Evolutionary conservation across 2,329 filamentous ascomycete species (phyloP), one percentile per base, ranked within the genome.

Genomic region (Aspergillaceae sp.): DNA sequence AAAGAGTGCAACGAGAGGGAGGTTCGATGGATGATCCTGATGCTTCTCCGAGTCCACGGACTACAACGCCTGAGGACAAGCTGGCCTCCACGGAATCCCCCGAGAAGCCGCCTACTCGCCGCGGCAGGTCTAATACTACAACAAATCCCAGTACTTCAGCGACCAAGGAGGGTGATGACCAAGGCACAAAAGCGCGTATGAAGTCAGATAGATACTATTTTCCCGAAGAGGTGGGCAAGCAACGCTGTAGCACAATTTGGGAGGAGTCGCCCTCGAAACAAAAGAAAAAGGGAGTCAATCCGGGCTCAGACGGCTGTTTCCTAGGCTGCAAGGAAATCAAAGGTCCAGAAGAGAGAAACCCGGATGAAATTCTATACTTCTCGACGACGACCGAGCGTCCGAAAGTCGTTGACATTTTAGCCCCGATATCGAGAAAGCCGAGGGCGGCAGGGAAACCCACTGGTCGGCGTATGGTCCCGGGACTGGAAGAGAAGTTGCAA

Each of bases 321-420:
- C 63, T 68, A 63, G 64, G 64, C 7, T 68, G 64, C 57, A 64
- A 62, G 47, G 64, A 65, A 41, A 66, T 68, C 45, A 61, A 64
- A 38, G 56, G 58, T 8, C 56, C 59, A 7, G 50, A 51, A 30
- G 57, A 64, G 36, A 65, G 61, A 41, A 66, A 64, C 35, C 64
- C 64, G 26, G 65, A 68, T 58, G 64, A 67, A 32, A 64, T 67
- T 8, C 50, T 66, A 7, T 55, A 62, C 5, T 66, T 68, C 48
- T 59, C 62, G 9, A 57, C 57, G 5, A 46, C 44, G n/a, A 50
- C 54, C 45, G 55, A 60, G 43, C 56, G 54, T 40, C 56, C 50
- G 50, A 50, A 44, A 47, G 44, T 54, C 44, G 56, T 46, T 51
- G 58, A 49, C 48, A 55, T 49, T 42, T 48, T 59, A 28, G 43